phyloP scores from a whole-genome alignment of 2,329 filamentous ascomycete species.

The Colletotrichum chlorophyti region DNA sequence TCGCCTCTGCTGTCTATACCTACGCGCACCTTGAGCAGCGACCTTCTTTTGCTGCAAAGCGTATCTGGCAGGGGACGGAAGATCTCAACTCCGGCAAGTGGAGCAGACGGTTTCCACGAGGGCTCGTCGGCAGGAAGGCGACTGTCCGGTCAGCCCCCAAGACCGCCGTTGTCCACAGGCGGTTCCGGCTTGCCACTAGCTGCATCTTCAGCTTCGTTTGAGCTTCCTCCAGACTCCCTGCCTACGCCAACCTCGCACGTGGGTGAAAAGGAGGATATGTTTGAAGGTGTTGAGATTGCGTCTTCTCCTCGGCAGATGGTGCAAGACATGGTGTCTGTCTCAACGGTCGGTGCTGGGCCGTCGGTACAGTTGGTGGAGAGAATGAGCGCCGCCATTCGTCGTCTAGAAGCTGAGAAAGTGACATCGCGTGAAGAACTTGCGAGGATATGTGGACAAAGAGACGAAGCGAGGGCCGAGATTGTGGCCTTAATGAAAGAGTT shows the following conservation, averaged over 20 bases:
- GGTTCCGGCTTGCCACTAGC: conserved; percentile 42
- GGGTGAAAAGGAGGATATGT: conserved; percentile 54
- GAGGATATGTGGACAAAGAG: conserved; percentile 82
- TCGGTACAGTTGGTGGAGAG: conserved; percentile 95
- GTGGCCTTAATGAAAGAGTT: conserved; percentile 87
- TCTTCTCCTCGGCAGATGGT: conserved; percentile 73
- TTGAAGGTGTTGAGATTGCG: conserved; percentile 61
- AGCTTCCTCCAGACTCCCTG: conserved; percentile 44
- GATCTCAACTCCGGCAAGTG: conserved; percentile 58
- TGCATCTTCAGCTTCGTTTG: conserved; percentile 56
- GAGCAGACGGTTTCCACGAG: conserved; percentile 48
- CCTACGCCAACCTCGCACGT: conserved; percentile 49
- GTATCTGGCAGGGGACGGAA: conserved; percentile 47
- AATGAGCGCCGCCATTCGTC: conserved; percentile 91
- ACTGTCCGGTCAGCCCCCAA: conserved; percentile 56
- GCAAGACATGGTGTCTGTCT: conserved; percentile 87
- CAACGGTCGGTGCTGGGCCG: conserved; percentile 87
- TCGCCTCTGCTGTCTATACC: conserved; percentile 60
- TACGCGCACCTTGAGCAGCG: conserved; percentile 60
- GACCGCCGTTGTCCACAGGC: conserved; percentile 48
- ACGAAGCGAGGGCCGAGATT: conserved; percentile 92
- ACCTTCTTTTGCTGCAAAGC: conserved; percentile 47
- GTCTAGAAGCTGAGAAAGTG: conserved; percentile 91
- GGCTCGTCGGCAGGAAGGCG: conserved; percentile 50
- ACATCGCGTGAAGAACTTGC: conserved; percentile 85